A percentile compares a stretch with the other conserved stretches of the same genome.
Conservation (phyloP, 106 monocot genomes). For the Dendrobium catenatum region DNA sequence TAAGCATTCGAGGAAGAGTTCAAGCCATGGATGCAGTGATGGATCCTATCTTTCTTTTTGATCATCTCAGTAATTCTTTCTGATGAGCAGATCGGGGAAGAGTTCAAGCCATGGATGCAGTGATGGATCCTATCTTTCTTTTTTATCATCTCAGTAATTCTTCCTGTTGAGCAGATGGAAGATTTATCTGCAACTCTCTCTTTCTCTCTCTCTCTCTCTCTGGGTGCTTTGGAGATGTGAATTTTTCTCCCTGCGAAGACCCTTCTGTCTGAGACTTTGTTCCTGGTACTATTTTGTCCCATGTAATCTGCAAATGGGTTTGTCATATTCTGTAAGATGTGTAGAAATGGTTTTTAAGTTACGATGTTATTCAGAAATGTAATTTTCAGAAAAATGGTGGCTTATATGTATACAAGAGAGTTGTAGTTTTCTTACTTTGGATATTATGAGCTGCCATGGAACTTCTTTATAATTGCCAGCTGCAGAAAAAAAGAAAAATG, state of each 20-base stretch:
- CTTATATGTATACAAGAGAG: no score
- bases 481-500: no score
- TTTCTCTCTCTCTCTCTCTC: not conserved
- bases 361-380: no score
- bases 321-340: not conserved
- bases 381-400: no score
- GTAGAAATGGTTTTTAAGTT: not conserved
- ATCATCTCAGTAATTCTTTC: not conserved
- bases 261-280: no score
- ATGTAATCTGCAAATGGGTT: not conserved
- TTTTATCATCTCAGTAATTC: not conserved
- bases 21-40: not conserved
- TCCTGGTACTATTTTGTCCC: no score
- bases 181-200: not conserved
- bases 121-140: conserved; percentile 7
- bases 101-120: not conserved
- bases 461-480: no score
- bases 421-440: no score
- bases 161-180: not conserved
- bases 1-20: not conserved
- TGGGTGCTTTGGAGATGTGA: not conserved
- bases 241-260: no score
- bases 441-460: no score
- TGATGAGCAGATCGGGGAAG: not conserved
- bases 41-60: conserved; percentile 8